Conservation (phyloP, 352 stramenopile genomes). For the Phytopythium oedochilum region DNA sequence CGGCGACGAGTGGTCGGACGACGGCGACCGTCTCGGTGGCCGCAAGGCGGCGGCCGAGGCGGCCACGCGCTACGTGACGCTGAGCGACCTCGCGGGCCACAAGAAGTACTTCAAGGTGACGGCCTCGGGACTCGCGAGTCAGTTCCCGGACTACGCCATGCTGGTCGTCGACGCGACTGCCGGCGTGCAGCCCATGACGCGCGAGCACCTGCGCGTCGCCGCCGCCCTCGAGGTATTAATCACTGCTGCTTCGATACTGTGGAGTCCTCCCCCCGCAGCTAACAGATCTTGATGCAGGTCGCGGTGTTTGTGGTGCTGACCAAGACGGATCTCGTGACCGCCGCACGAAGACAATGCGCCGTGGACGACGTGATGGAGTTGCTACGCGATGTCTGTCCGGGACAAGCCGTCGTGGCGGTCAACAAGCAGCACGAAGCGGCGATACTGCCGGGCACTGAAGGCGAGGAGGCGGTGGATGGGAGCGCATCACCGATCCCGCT, state of each 20-base stretch:
- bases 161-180: conserved; percentile 66
- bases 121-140: conserved; percentile 71
- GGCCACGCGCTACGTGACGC: conserved; percentile 38
- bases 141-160: conserved; percentile 86
- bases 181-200: conserved; percentile 74
- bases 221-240: conserved; percentile 49
- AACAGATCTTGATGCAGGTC: conserved; percentile 13
- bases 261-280: neutral
- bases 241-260: neutral
- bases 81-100: conserved; percentile 79
- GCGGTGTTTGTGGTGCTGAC: conserved; percentile 81
- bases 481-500: conserved; percentile 27
- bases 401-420: conserved; percentile 14
- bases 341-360: conserved; percentile 41
- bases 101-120: conserved; percentile 90
- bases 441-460: conserved; percentile 7
- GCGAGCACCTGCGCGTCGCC: conserved; percentile 74
- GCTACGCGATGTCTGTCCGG: conserved; percentile 28
- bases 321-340: conserved; percentile 50
- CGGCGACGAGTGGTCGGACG: conserved; percentile 10
- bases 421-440: conserved; percentile 3
- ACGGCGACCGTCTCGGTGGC: conserved; percentile 4
- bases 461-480: neutral
- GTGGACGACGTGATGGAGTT: conserved; percentile 41
- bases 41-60: conserved; percentile 1